These are phyloP conservation scores for Aureobasidium sp. DNA, from an alignment of 2,329 filamentous ascomycete genomes.

Conservation along the genomic window DNA sequence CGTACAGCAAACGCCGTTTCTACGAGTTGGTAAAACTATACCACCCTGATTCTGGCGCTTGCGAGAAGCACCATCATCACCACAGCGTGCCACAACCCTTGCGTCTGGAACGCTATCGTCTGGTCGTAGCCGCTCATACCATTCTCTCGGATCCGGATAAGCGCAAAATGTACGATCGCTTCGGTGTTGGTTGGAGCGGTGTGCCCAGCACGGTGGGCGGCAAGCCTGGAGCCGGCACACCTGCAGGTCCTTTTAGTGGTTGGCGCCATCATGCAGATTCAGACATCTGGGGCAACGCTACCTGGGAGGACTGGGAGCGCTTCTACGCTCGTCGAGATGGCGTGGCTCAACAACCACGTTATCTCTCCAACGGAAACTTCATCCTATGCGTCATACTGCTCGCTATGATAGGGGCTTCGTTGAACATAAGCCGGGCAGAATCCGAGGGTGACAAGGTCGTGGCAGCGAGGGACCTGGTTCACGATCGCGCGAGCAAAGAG, in stretches of 20 bases:
- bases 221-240: slow-evolving; percentile 4
- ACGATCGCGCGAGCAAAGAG: slow-evolving; percentile 57
- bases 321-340: slow-evolving; percentile 23
- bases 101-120: slow-evolving; percentile 79
- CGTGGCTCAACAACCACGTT: slow-evolving; percentile 42
- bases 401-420: slow-evolving; percentile 59
- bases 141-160: slow-evolving; percentile 75
- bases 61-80: slow-evolving; percentile 31
- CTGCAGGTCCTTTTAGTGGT: slow-evolving; percentile 27
- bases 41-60: slow-evolving; percentile 65
- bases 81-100: slow-evolving; percentile 48
- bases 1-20: slow-evolving; percentile 76
- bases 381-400: slow-evolving; percentile 61
- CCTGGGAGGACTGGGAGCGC: slow-evolving; percentile 95
- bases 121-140: slow-evolving; percentile 79
- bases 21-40: slow-evolving; percentile 92
- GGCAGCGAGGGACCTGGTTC: slow-evolving; percentile 56
- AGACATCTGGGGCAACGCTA: slow-evolving; percentile 62
- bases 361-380: slow-evolving; percentile 74
- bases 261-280: slow-evolving; percentile 34
- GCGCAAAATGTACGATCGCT: slow-evolving; percentile 71
- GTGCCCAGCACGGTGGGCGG: slow-evolving; percentile 23
- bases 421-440: slow-evolving; percentile 62
- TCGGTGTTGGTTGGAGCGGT: slow-evolving; percentile 69
- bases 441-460: slow-evolving; percentile 53